These are phyloP conservation scores for Psidium guajava DNA, from an alignment of 345 rosid genomes.

Conservation along the genomic window DNA sequence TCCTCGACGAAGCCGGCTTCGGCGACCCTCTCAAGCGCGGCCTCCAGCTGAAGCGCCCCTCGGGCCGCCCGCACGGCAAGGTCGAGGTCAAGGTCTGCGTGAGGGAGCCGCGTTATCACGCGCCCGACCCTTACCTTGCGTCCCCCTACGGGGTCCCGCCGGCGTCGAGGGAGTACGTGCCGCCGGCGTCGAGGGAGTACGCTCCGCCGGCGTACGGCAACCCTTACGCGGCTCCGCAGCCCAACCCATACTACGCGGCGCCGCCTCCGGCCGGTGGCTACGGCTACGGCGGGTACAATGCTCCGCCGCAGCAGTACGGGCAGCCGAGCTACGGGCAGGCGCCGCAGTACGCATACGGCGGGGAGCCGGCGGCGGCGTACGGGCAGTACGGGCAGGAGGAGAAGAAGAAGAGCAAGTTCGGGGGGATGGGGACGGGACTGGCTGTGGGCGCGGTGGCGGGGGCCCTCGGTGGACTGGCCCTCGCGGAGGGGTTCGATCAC, in stretches of 20 bases:
- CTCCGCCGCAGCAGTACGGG: conserved; percentile 14
- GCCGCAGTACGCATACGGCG: not conserved
- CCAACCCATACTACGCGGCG: not conserved
- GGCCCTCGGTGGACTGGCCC: conserved; percentile 58
- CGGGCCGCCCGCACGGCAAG: conserved; percentile 87
- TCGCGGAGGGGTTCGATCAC: conserved; percentile 60
- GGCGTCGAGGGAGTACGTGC: conserved; percentile 16
- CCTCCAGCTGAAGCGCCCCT: conserved; percentile 71
- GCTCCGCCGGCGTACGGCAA: conserved; percentile 8
- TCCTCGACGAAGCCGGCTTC: conserved; percentile 44
- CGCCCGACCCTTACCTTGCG: conserved; percentile 12
- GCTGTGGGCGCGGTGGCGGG: conserved; percentile 86
- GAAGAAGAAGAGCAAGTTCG: conserved; percentile 53
- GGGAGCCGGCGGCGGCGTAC: conserved; percentile 13
- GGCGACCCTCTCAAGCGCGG: conserved; percentile 20
- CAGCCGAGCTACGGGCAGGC: conserved; percentile 5
- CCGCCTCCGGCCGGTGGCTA: conserved; percentile 24
- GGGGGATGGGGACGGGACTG: conserved; percentile 78
- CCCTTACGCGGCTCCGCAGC: conserved; percentile 19
- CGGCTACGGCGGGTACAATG: conserved; percentile 9
- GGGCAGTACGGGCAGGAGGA: conserved; percentile 11
- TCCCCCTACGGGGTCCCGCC: conserved; percentile 35
- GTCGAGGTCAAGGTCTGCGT: conserved; percentile 42
- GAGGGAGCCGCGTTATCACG: conserved; percentile 21
- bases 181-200: conserved; percentile 22